Conservation (phyloP, 2,329 filamentous ascomycete species). For the Metarhizium sp. region DNA sequence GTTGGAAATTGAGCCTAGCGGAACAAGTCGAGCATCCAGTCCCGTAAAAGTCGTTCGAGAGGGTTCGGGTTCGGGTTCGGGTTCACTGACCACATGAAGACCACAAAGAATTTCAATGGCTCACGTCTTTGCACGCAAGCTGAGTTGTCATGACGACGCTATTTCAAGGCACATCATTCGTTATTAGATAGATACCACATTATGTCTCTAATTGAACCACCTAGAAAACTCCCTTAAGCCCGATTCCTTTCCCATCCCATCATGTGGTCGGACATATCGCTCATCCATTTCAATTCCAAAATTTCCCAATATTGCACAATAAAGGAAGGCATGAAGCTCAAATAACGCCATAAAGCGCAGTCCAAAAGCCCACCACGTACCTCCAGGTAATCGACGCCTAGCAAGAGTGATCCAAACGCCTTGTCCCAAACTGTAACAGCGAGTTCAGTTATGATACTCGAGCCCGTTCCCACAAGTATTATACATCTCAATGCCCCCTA, state of each 20-base stretch:
- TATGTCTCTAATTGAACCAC: not conserved
- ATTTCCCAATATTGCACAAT: not conserved
- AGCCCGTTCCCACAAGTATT: not conserved
- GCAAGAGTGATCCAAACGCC: conserved; percentile 8
- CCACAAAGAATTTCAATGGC: no score
- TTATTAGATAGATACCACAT: not conserved
- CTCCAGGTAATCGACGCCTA: not conserved
- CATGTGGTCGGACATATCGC: not conserved
- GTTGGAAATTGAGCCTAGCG: no score
- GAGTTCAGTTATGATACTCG: not conserved
- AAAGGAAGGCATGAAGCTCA: not conserved
- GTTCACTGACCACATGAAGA: no score
- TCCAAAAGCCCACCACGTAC: not conserved
- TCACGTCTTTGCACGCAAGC: not conserved
- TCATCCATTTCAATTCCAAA: not conserved
- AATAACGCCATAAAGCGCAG: not conserved
- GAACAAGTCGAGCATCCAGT: no score
- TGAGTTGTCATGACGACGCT: not conserved
- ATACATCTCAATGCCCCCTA: not conserved
- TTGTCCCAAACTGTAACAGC: conserved; percentile 1
- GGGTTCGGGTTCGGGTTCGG: no score
- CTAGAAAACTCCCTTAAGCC: not conserved
- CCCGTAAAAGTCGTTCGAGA: no score
- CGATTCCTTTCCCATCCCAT: not conserved
- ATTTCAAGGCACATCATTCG: not conserved